These are phyloP conservation scores for Phytophthora cactorum DNA, from an alignment of 352 stramenopile genomes.

Conservation along the genomic window DNA sequence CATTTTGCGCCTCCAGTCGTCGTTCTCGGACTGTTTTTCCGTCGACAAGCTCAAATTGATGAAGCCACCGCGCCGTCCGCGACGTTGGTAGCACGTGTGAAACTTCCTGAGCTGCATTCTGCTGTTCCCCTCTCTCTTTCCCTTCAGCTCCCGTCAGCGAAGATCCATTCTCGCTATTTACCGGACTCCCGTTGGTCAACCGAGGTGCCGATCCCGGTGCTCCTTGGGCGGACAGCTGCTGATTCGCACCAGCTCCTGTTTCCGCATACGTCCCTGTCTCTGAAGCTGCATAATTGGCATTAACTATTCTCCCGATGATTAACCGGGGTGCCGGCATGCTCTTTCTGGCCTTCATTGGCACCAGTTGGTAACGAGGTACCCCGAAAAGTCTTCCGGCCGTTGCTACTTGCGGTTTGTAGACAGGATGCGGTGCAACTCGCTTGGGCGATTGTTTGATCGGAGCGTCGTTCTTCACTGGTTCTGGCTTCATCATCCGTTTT, in stretches of 20 bases:
- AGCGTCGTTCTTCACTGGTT: too few species aligned
- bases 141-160: too few species aligned
- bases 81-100: neutral
- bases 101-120: neutral
- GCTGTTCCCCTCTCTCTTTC: neutral
- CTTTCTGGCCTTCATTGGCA: conserved; percentile 1
- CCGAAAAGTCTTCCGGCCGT: neutral
- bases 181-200: neutral
- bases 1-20: conserved; percentile 15
- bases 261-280: neutral
- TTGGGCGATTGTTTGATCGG: neutral
- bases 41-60: conserved; percentile 30
- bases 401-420: neutral
- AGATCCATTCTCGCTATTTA: too few species aligned
- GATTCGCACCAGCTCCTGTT: too few species aligned
- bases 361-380: neutral
- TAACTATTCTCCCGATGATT: neutral
- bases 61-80: conserved; percentile 8
- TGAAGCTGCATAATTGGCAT: neutral
- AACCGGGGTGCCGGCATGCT: neutral
- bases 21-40: conserved; percentile 24
- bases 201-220: neutral
- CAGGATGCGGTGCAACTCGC: neutral
- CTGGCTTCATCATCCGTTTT: neutral
- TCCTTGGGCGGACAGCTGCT: too few species aligned